These are phyloP conservation scores for Saccharomyces kudriavzevii DNA, from an alignment of 805 yeast genomes.

Conservation along the genomic window DNA sequence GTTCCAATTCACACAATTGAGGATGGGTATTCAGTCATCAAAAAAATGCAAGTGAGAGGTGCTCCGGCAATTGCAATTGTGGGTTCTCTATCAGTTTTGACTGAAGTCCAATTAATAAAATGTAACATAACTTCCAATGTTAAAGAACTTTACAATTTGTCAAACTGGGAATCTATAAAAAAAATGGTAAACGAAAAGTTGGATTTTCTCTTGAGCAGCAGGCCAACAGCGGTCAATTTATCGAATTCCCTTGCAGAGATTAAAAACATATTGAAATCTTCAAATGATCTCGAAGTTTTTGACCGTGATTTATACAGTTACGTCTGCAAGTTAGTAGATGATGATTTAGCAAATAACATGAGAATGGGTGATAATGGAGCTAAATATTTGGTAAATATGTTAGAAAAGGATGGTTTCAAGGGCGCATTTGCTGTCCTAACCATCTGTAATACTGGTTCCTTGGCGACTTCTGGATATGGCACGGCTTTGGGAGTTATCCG, in stretches of 20 bases:
- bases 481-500: constrained; percentile 92
- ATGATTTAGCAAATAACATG: constrained; percentile 71
- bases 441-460: constrained; percentile 91
- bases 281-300: constrained; percentile 21
- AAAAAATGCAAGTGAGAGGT: constrained; percentile 89
- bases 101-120: constrained; percentile 45
- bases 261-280: constrained; percentile 25
- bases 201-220: constrained; percentile 59
- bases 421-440: constrained; percentile 79
- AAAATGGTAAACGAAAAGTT: constrained; percentile 39
- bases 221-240: constrained; percentile 95
- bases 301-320: constrained; percentile 34
- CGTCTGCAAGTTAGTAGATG: constrained; percentile 52
- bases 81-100: constrained; percentile 73
- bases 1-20: constrained; percentile 52
- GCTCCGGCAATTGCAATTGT: constrained; percentile 98
- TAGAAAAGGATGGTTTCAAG: constrained; percentile 40
- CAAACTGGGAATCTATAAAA: constrained; percentile 31
- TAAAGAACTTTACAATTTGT: constrained; percentile 30
- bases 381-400: constrained; percentile 45
- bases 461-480: constrained; percentile 96
- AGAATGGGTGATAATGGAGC: constrained; percentile 78
- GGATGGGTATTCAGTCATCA: constrained; percentile 78
- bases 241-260: constrained; percentile 53
- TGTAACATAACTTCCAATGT: constrained; percentile 16